phyloP scores from a whole-genome alignment of 768 basidiomycete species.

The Hygrocybe punicea region DNA sequence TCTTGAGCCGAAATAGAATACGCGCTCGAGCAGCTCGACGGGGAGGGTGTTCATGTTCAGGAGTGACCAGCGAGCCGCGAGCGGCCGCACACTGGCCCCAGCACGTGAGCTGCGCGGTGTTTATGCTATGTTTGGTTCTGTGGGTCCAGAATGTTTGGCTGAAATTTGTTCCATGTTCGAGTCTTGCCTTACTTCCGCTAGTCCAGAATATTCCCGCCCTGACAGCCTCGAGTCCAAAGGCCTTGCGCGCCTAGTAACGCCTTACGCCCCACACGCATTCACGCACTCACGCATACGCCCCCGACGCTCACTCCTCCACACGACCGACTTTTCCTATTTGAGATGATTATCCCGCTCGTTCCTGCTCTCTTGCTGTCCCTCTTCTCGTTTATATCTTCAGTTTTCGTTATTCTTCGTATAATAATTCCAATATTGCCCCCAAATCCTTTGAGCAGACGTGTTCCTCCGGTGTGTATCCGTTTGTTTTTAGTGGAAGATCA shows the following conservation, averaged over 20 bases:
- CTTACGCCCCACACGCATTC: slow-evolving; percentile 38
- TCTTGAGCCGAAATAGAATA: too few relatives aligned
- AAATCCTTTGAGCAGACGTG: slow-evolving; percentile 67
- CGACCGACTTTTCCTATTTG: background rate
- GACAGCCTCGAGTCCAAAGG: too few relatives aligned
- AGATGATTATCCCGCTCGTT: slow-evolving; percentile 61
- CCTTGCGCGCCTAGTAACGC: slow-evolving; percentile 29
- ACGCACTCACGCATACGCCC: slow-evolving; percentile 37
- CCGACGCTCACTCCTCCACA: slow-evolving; percentile 46
- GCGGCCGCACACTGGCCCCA: too few relatives aligned
- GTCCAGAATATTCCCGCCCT: too few relatives aligned
- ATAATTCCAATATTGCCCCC: slow-evolving; percentile 73
- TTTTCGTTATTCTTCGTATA: slow-evolving; percentile 73
- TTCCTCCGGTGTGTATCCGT: slow-evolving; percentile 56
- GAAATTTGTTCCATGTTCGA: background rate
- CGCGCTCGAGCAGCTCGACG: too few relatives aligned
- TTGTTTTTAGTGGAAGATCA: background rate
- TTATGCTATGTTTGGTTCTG: background rate
- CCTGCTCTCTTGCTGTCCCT: slow-evolving; percentile 65
- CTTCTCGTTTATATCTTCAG: slow-evolving; percentile 68
- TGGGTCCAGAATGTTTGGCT: background rate
- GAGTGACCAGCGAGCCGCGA: too few relatives aligned
- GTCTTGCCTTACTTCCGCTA: slow-evolving; percentile 31
- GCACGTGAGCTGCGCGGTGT: background rate
- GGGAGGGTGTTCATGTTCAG: too few relatives aligned